Conservation (phyloP, 2,329 filamentous ascomycete genomes). For the Verticillium isaacii region DNA sequence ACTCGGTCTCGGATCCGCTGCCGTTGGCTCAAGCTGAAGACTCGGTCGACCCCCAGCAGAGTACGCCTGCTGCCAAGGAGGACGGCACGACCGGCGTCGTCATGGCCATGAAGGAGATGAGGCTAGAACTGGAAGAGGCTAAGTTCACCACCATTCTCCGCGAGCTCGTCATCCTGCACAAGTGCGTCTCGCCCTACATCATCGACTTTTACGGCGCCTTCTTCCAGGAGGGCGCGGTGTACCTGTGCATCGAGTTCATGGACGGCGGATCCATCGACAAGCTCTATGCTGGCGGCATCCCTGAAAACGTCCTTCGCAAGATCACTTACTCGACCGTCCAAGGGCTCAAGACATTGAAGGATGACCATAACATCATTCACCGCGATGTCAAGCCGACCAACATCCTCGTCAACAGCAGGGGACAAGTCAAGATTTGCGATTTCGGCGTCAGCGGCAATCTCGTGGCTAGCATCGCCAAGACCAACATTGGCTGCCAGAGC, state of each 20-base stretch:
- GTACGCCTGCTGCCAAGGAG: constrained; percentile 21
- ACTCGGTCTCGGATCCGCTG: constrained; percentile 29
- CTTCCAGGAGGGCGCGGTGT: constrained; percentile 97
- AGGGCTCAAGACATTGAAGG: constrained; percentile 89
- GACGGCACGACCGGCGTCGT: constrained; percentile 64
- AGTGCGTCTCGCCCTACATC: constrained; percentile 91
- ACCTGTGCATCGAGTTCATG: constrained; percentile 99
- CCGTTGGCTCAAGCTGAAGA: constrained; percentile 10
- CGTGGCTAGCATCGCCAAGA: constrained; percentile 95
- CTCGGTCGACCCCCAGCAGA: constrained; percentile 6
- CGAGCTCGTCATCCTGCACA: constrained; percentile 92
- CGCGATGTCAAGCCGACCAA: constrained; percentile 99
- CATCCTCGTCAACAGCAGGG: constrained; percentile 82
- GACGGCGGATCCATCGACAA: constrained; percentile 98
- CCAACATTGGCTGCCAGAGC: constrained; percentile 97
- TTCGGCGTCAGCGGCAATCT: constrained; percentile 96
- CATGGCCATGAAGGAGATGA: constrained; percentile 99
- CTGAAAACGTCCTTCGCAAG: constrained; percentile 82
- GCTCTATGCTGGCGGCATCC: constrained; percentile 83
- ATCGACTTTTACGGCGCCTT: constrained; percentile 99
- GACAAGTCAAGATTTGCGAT: constrained; percentile 97
- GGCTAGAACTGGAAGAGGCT: constrained; percentile 89
- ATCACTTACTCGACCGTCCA: constrained; percentile 86
- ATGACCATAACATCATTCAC: constrained; percentile 98
- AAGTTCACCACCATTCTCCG: constrained; percentile 98